Conservation (phyloP, 179 eudicot species). For the Vitellaria paradoxa region DNA sequence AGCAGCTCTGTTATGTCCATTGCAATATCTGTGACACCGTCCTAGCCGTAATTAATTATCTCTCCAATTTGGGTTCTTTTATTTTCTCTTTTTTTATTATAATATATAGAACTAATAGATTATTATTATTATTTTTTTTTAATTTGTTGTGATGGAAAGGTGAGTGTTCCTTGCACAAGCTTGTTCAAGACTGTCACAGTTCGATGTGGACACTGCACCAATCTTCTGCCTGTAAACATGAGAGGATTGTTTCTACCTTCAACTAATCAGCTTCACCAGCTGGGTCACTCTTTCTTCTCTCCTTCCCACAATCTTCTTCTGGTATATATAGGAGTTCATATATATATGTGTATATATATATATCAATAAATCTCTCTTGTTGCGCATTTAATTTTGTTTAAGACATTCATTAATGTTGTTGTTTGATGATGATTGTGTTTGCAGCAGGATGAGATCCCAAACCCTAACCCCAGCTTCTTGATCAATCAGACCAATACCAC, state of each 20-base stretch:
- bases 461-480: conserved; percentile 34
- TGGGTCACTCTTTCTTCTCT: conserved; percentile 34
- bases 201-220: conserved; percentile 70
- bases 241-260: conserved; percentile 31
- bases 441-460: conserved; percentile 34
- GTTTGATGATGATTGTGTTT: too few relatives aligned
- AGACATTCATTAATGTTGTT: too few relatives aligned
- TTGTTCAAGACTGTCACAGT: conserved; percentile 72
- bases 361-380: neutral
- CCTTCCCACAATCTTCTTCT: conserved; percentile 31
- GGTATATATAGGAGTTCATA: conserved; percentile 25
- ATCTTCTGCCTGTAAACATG: conserved; percentile 57
- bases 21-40: conserved; percentile 68
- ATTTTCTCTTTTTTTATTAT: neutral
- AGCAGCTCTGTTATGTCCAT: conserved; percentile 71
- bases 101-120: neutral
- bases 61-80: neutral
- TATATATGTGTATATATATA: neutral
- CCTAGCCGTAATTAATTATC: conserved; percentile 55
- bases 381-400: too few relatives aligned
- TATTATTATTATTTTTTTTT: too few relatives aligned
- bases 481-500: conserved; percentile 23
- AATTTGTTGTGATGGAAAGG: conserved; percentile 27
- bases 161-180: conserved; percentile 70
- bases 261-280: conserved; percentile 28